These are phyloP conservation scores for Colletotrichum sublineola DNA, from an alignment of 2,329 filamentous ascomycete genomes.

Conservation along the genomic window DNA sequence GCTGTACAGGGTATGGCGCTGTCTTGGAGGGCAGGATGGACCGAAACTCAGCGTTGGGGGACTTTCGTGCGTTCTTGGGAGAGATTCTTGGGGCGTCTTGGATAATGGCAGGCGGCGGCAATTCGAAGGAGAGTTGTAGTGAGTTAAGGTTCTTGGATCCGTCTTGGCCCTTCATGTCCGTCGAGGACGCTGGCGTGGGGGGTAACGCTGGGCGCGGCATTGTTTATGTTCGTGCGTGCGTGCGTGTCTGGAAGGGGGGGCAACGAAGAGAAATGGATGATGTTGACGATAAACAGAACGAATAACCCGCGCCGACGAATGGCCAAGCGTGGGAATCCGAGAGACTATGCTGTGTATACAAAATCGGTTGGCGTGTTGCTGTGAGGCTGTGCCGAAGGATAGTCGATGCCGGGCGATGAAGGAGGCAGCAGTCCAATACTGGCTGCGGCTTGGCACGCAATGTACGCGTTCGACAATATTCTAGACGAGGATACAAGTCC, in stretches of 20 bases:
- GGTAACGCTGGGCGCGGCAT: slow-evolving; percentile 79
- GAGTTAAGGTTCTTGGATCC: slow-evolving; percentile 70
- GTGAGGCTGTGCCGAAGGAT: slow-evolving; percentile 26
- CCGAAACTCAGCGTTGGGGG: slow-evolving; percentile 40
- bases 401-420: background rate
- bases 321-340: slow-evolving; percentile 21
- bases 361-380: slow-evolving; percentile 19
- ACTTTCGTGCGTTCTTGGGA: slow-evolving; percentile 54
- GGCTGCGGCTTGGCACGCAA: slow-evolving; percentile 22
- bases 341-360: slow-evolving; percentile 5
- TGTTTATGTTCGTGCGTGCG: slow-evolving; percentile 37
- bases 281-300: slow-evolving; percentile 14
- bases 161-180: slow-evolving; percentile 82
- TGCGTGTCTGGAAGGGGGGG: background rate
- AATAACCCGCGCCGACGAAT: background rate
- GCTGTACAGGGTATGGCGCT: slow-evolving; percentile 59
- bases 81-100: slow-evolving; percentile 62
- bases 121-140: slow-evolving; percentile 77
- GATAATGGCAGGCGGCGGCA: slow-evolving; percentile 81
- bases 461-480: slow-evolving; percentile 12
- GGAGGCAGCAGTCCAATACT: background rate
- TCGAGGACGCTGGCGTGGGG: slow-evolving; percentile 83
- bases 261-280: background rate
- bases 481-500: background rate
- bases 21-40: slow-evolving; percentile 44